Conservation (phyloP, 169 alveolate genomes). For the Plasmodium falciparum region DNA sequence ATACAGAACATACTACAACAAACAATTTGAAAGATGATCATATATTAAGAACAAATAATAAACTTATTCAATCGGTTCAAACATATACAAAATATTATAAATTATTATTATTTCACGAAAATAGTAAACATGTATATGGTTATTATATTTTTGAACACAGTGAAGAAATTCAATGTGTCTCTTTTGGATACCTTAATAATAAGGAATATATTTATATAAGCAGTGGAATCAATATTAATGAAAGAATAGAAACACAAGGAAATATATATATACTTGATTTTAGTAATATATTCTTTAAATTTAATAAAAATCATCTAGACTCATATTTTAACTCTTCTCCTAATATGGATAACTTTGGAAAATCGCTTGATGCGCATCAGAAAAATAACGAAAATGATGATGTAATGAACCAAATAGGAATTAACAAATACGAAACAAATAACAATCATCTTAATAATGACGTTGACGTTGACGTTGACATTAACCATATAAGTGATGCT, state of each 20-base stretch:
- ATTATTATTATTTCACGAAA: conserved; percentile 33
- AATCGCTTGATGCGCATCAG: background rate
- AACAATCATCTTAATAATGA: background rate
- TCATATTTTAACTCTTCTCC: background rate
- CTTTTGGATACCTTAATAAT: conserved; percentile 36
- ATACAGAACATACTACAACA: conserved; percentile 1
- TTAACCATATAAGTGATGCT: background rate
- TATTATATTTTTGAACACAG: conserved; percentile 59
- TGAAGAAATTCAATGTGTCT: conserved; percentile 37
- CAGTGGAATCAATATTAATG: conserved; percentile 41
- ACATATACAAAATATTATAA: conserved; percentile 46
- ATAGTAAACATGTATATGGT: conserved; percentile 28
- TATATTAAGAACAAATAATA: conserved; percentile 7
- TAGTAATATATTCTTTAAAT: conserved; percentile 11
- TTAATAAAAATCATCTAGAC: background rate
- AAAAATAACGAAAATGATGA: background rate
- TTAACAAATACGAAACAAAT: background rate
- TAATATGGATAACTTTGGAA: background rate
- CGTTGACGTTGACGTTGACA: background rate
- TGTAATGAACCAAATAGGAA: background rate
- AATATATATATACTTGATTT: conserved; percentile 51
- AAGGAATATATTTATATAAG: conserved; percentile 39
- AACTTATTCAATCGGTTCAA: conserved; percentile 15
- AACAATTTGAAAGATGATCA: conserved; percentile 10
- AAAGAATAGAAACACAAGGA: conserved; percentile 60